phyloP scores from a whole-genome alignment of 495 filamentous ascomycete genomes.

The Neohortaea acidophila region DNA sequence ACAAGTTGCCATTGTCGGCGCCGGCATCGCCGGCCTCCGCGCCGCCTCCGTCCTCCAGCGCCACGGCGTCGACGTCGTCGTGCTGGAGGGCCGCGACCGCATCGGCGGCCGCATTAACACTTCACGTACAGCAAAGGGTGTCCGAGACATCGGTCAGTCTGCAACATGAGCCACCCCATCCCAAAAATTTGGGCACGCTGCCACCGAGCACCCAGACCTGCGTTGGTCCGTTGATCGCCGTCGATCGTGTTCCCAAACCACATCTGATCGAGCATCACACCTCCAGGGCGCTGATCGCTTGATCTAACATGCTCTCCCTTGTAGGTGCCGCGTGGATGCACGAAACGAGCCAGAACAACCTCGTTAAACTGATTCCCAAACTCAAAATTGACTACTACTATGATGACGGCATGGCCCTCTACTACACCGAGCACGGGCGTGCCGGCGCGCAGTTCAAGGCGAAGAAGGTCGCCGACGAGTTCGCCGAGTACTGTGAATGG shows the following conservation, averaged over 20 bases:
- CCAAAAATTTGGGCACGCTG: slow-evolving; percentile 5
- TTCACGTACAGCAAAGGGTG: neutral
- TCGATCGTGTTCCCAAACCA: neutral
- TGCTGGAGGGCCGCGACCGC: slow-evolving; percentile 14
- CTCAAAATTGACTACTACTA: slow-evolving; percentile 3
- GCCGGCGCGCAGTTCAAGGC: slow-evolving; percentile 4
- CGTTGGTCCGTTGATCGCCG: neutral
- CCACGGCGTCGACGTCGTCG: slow-evolving; percentile 10
- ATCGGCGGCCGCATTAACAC: slow-evolving; percentile 18
- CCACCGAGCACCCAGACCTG: slow-evolving; percentile 7
- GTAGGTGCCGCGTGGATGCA: slow-evolving; percentile 7
- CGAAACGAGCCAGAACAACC: slow-evolving; percentile 4
- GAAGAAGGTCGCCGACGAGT: slow-evolving; percentile 3
- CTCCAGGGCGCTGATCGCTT: neutral
- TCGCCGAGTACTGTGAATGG: slow-evolving; percentile 3
- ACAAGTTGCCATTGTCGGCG: slow-evolving; percentile 12
- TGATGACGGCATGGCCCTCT: neutral
- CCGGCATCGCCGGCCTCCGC: slow-evolving; percentile 19
- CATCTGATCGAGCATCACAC: too few species aligned
- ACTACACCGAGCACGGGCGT: slow-evolving; percentile 1
- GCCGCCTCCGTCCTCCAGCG: slow-evolving; percentile 14
- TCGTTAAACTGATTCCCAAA: neutral
- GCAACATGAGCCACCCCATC: too few species aligned
- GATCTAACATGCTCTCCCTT: neutral
- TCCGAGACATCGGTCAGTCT: slow-evolving; percentile 2